Evolutionary conservation across 768 basidiomycete species (phyloP).

Genomic region (Sarcomyxa edulis): DNA sequence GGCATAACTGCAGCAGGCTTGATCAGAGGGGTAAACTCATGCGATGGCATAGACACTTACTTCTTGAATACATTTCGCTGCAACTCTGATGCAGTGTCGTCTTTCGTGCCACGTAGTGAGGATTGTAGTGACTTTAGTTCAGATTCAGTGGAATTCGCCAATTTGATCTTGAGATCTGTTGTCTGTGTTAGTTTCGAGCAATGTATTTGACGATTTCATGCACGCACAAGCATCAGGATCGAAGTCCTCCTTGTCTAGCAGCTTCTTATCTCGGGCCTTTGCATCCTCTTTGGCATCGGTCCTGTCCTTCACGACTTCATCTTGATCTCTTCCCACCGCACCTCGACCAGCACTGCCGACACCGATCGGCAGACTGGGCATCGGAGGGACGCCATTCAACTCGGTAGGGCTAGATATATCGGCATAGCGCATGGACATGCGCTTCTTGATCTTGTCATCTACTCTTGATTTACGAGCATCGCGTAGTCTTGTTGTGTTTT

Average conservation of each 20-base stretch:
- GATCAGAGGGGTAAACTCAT: constrained; percentile 2
- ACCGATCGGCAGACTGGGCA: constrained; percentile 51
- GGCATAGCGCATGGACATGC: constrained; percentile 93
- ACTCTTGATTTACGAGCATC: constrained; percentile 51
- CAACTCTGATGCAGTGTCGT: constrained; percentile 72
- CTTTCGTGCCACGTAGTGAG: constrained; percentile 63
- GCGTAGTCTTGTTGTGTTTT: constrained; percentile 29
- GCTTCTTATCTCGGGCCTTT: constrained; percentile 55
- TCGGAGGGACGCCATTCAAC: constrained; percentile 42
- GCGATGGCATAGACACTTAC: constrained; percentile 29
- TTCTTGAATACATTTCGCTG: constrained; percentile 95
- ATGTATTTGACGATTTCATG: background rate
- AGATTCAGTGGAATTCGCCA: constrained; percentile 86
- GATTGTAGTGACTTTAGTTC: constrained; percentile 75
- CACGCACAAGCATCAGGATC: constrained; percentile 85
- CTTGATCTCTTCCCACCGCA: constrained; percentile 26
- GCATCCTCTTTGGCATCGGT: constrained; percentile 31
- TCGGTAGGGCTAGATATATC: constrained; percentile 74
- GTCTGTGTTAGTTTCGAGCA: constrained; percentile 12
- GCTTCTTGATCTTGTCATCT: constrained; percentile 93
- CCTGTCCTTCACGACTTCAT: constrained; percentile 43
- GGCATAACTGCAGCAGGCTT: constrained; percentile 62
- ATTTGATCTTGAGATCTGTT: constrained; percentile 72
- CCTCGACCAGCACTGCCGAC: constrained; percentile 28
- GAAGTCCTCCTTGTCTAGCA: constrained; percentile 74